Conservation (phyloP, 1,139 yeast genomes). For the Barnettozyma hawaiiensis region DNA sequence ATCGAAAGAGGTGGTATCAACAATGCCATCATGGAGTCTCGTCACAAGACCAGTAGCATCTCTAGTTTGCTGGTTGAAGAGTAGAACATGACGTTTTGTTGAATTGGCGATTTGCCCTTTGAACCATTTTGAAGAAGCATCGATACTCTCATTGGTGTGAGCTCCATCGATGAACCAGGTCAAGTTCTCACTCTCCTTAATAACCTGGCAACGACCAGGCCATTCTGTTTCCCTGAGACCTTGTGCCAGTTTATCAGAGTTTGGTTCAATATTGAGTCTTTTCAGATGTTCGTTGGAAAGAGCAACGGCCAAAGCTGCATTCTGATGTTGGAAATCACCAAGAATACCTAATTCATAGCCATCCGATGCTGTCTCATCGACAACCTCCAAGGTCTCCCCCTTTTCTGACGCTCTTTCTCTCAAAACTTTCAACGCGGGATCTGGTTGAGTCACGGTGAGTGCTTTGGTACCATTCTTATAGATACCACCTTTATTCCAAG, state of each 20-base stretch:
- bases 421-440: slow-evolving; percentile 47
- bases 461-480: slow-evolving; percentile 69
- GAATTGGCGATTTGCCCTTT: slow-evolving; percentile 23
- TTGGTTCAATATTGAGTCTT: slow-evolving; percentile 36
- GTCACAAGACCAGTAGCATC: slow-evolving; percentile 66
- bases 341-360: slow-evolving; percentile 61
- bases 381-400: slow-evolving; percentile 46
- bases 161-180: slow-evolving; percentile 94
- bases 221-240: slow-evolving; percentile 74
- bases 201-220: slow-evolving; percentile 93
- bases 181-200: slow-evolving; percentile 40
- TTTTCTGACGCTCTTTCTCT: slow-evolving; percentile 62
- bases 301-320: slow-evolving; percentile 86
- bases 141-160: slow-evolving; percentile 83
- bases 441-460: slow-evolving; percentile 51
- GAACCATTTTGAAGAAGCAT: slow-evolving; percentile 80
- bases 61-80: slow-evolving; percentile 93
- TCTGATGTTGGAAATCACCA: slow-evolving; percentile 78
- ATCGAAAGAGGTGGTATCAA: slow-evolving; percentile 53
- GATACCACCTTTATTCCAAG: slow-evolving; percentile 96
- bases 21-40: slow-evolving; percentile 43
- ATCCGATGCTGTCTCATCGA: slow-evolving; percentile 35
- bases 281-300: slow-evolving; percentile 60
- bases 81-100: slow-evolving; percentile 38
- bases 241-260: slow-evolving; percentile 38